Evolutionary conservation across 2,329 filamentous ascomycete genomes (phyloP), one percentile per base, ranked within the genome.

Genomic region (Remersonia thermophila): DNA sequence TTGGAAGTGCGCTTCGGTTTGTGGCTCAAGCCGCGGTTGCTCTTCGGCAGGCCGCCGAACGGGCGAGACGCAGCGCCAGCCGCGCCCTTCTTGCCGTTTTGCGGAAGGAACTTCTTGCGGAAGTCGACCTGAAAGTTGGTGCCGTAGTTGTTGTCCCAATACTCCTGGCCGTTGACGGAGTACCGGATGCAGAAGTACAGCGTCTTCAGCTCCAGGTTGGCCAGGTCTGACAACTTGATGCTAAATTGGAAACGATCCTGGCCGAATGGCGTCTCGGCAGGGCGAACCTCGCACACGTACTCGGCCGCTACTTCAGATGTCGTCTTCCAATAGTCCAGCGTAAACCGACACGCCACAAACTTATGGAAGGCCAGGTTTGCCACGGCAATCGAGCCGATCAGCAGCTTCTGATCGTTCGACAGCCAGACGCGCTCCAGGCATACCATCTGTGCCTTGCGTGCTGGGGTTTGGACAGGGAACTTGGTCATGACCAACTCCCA

Each of bases 291-390:
- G 43, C 83, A 74, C 55, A 78, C 80, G 62, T 75, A 98, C 51
- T 95, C 86, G n/a, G 84, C 89, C 27, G 71, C 70, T 2, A 96
- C 82, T 55, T 98, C 91, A 1, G 91, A 98, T 0, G 87, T 93
- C 0, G 91, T 98, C 69, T 93, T 94, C 91, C 91, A 98, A 62
- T 93, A 91, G 58, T 98, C 91, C 32, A 95, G 71, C 0, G 91
- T 98, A 58, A 98, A 98, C 34, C 91, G 77, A 56, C 85, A 89
- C n/a, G 81, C 77, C 36, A 98, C 84, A 5, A 69, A 59, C 61
- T 98, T 98, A 36, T 87, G 73, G 61, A 93, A 98, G 0, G 86
- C 76, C 30, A 96, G 60, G 58, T 98, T 98, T 54, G 80, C 77
- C 15, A 93, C 87, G 7, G 77, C 82, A 35, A 94, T 72, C 13